Evolutionary conservation across 2,329 filamentous ascomycete species (phyloP).

Genomic region (Trichoderma sp.): DNA sequence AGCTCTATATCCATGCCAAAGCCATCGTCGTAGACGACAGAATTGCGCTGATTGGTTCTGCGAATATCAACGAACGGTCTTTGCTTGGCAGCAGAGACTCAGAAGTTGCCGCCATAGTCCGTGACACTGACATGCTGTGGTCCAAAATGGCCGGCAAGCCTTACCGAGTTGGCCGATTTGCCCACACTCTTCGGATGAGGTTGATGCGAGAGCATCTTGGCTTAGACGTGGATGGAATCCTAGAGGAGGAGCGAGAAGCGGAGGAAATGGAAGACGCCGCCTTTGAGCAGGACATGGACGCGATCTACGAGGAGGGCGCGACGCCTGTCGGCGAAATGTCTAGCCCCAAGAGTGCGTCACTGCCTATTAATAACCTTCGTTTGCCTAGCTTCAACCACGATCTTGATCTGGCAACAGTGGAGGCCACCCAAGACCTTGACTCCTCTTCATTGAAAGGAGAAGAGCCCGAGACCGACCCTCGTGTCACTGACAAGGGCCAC

Average conservation of each 20-base stretch:
- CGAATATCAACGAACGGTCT: conserved; percentile 97
- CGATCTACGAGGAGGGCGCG: conserved; percentile 55
- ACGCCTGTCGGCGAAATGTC: conserved; percentile 23
- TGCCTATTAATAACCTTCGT: conserved; percentile 24
- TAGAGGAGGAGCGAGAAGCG: conserved; percentile 70
- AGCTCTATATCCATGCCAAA: conserved; percentile 97
- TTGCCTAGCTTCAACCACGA: conserved; percentile 71
- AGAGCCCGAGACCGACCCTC: conserved; percentile 25
- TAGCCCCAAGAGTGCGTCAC: conserved; percentile 42
- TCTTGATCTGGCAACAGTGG: conserved; percentile 42
- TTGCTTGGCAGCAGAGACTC: conserved; percentile 92
- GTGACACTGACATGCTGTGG: conserved; percentile 88
- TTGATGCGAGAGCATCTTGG: conserved; percentile 96
- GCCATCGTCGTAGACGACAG: conserved; percentile 94
- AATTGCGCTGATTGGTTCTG: conserved; percentile 89
- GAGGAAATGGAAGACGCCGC: conserved; percentile 60
- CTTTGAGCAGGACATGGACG: conserved; percentile 59
- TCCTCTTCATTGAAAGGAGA: conserved; percentile 24
- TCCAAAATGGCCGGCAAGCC: conserved; percentile 88
- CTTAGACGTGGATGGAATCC: conserved; percentile 88
- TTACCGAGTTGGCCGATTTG: conserved; percentile 87
- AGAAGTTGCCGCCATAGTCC: conserved; percentile 83
- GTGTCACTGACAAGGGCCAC: conserved; percentile 57
- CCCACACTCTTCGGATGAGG: conserved; percentile 86
- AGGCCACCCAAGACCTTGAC: conserved; percentile 40